A percentile compares a stretch with the other conserved stretches of the same genome.
phyloP scores from a whole-genome alignment of 768 basidiomycete genomes.

The Kwoniella sp. region DNA sequence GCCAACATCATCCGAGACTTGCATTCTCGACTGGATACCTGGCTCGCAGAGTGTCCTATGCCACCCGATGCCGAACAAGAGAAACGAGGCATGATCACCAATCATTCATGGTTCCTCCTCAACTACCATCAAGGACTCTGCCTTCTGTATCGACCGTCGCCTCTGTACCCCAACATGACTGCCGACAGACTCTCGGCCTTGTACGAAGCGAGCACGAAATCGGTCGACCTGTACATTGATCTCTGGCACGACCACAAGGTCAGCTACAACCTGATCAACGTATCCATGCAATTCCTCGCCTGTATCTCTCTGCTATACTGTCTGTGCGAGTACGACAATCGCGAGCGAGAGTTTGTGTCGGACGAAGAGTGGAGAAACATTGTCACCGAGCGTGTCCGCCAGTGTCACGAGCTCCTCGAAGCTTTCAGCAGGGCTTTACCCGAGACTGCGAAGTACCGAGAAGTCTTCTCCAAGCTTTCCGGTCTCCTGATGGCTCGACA shows the following conservation, averaged over 20 bases:
- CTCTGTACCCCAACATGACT: slow-evolving; percentile 28
- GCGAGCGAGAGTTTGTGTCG: slow-evolving; percentile 4
- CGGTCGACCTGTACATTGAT: slow-evolving; percentile 32
- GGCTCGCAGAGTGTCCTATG: slow-evolving; percentile 30
- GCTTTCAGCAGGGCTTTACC: slow-evolving; percentile 27
- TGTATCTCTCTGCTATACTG: slow-evolving; percentile 38
- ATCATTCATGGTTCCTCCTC: slow-evolving; percentile 33
- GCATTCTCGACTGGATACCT: slow-evolving; percentile 25
- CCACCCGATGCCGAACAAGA: slow-evolving; percentile 6
- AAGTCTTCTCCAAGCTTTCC: slow-evolving; percentile 24
- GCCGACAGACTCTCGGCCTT: slow-evolving; percentile 19
- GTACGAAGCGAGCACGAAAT: slow-evolving; percentile 23
- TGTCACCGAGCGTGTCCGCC: slow-evolving; percentile 13
- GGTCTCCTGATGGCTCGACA: slow-evolving; percentile 23
- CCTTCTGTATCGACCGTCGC: slow-evolving; percentile 37
- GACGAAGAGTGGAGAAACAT: slow-evolving; percentile 20
- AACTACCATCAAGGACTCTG: slow-evolving; percentile 32
- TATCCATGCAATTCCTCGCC: slow-evolving; percentile 26
- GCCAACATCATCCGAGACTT: slow-evolving; percentile 21
- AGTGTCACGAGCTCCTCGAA: slow-evolving; percentile 27
- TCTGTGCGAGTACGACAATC: slow-evolving; percentile 34
- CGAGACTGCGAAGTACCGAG: slow-evolving; percentile 28
- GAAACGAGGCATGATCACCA: slow-evolving; percentile 26
- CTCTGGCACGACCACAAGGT: slow-evolving; percentile 28
- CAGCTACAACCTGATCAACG: slow-evolving; percentile 37